Evolutionary conservation across 495 filamentous ascomycete genomes (phyloP).

Genomic region (Penicillium pancosmium): DNA sequence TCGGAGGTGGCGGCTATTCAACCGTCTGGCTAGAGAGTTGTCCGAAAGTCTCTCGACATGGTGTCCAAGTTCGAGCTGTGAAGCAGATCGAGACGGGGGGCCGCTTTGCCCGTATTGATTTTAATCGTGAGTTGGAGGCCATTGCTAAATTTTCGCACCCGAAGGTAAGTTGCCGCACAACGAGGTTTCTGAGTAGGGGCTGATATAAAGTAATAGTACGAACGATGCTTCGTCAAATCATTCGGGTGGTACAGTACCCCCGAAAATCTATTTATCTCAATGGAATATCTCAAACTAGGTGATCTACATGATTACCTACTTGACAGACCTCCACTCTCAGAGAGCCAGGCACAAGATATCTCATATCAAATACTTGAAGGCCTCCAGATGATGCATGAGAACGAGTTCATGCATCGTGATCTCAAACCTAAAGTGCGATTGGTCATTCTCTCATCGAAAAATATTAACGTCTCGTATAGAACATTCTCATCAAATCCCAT

Average conservation of each 20-base stretch:
- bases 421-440: neutral
- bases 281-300: neutral
- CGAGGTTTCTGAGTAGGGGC: neutral
- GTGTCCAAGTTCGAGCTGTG: slow-evolving; percentile 11
- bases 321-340: neutral
- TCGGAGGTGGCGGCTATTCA: too few relatives aligned
- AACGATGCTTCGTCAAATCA: slow-evolving; percentile 33
- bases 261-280: neutral
- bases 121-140: slow-evolving; percentile 40
- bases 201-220: slow-evolving; percentile 6
- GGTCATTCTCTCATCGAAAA: too few relatives aligned
- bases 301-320: neutral
- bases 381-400: neutral
- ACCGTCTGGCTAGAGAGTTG: too few relatives aligned
- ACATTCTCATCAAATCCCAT: too few relatives aligned
- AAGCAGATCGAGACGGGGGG: slow-evolving; percentile 19
- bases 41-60: too few relatives aligned
- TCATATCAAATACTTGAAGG: neutral
- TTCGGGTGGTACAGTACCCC: slow-evolving; percentile 17
- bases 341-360: slow-evolving; percentile 1
- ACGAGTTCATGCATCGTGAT: neutral
- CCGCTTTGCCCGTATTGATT: slow-evolving; percentile 23
- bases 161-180: slow-evolving; percentile 5
- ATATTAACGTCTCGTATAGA: too few relatives aligned
- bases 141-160: slow-evolving; percentile 44